Conservation (phyloP, 805 yeast genomes). For the Myxozyma vanderwaltii region DNA sequence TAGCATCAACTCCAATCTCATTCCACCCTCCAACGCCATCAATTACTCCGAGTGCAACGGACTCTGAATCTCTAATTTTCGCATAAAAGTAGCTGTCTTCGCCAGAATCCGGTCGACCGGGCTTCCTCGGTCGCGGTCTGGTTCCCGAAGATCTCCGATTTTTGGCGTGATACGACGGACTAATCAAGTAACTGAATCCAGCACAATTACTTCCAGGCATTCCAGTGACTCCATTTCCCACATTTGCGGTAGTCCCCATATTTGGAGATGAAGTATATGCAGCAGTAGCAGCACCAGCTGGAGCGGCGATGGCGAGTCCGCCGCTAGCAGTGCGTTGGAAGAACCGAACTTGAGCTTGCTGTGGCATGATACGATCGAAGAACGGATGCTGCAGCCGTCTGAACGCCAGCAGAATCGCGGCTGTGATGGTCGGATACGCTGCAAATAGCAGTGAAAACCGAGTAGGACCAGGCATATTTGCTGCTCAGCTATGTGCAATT, state of each 20-base stretch:
- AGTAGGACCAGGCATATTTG: constrained; percentile 29
- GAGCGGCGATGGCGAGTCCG: constrained; percentile 7
- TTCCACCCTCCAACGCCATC: constrained; percentile 99
- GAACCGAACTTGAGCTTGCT: constrained; percentile 13
- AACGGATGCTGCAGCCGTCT: constrained; percentile 30
- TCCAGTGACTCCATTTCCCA: constrained; percentile 3
- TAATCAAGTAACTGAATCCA: constrained; percentile 15
- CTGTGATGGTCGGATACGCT: constrained; percentile 34
- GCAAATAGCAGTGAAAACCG: constrained; percentile 29
- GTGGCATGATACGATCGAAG: constrained; percentile 24
- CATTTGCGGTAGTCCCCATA: background rate
- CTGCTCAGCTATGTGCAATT: background rate
- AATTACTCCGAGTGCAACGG: constrained; percentile 45
- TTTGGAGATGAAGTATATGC: constrained; percentile 7
- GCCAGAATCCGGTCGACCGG: constrained; percentile 32
- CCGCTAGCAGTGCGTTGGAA: constrained; percentile 12
- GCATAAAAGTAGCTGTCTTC: constrained; percentile 36
- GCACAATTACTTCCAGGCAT: constrained; percentile 1
- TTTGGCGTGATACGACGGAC: constrained; percentile 28
- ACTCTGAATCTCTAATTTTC: constrained; percentile 27
- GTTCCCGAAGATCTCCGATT: constrained; percentile 5
- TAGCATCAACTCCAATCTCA: constrained; percentile 85
- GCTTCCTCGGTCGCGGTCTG: background rate
- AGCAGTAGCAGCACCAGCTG: constrained; percentile 19
- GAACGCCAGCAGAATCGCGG: constrained; percentile 31